Evolutionary conservation across 495 filamentous ascomycete genomes (phyloP).

Genomic region (Aspergillus incahuasiensis): DNA sequence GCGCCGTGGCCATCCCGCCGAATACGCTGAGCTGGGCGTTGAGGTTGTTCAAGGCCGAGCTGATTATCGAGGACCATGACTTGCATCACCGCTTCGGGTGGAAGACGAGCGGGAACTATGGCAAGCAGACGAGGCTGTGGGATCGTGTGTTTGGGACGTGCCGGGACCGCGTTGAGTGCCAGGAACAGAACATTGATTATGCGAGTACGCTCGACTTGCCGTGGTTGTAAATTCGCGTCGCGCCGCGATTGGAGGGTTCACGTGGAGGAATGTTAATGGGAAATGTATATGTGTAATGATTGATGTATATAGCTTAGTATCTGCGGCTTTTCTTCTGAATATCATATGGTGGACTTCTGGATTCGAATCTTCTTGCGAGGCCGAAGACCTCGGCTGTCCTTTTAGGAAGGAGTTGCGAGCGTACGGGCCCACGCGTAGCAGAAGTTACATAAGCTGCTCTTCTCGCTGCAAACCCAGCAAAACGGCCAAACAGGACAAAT

Average conservation of each 20-base stretch:
- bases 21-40: conserved; percentile 36
- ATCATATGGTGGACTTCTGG: too few species aligned
- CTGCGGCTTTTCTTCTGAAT: too few species aligned
- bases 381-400: background rate
- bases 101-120: conserved; percentile 42
- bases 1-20: conserved; percentile 31
- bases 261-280: background rate
- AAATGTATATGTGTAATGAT: conserved; percentile 1
- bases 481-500: background rate
- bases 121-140: conserved; percentile 42
- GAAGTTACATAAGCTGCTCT: background rate
- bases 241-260: too few species aligned
- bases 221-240: conserved; percentile 42
- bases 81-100: conserved; percentile 42
- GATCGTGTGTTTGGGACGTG: conserved; percentile 41
- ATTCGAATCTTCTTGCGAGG: background rate
- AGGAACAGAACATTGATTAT: conserved; percentile 35
- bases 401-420: conserved; percentile 5
- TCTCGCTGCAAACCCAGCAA: background rate
- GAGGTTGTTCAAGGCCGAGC: conserved; percentile 28
- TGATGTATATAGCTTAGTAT: conserved; percentile 8
- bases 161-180: conserved; percentile 33
- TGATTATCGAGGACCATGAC: conserved; percentile 44
- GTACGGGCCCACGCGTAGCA: background rate
- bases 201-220: conserved; percentile 22